A percentile compares a stretch with the other conserved stretches of the same genome.
phyloP scores from a whole-genome alignment of 129 eudicot genomes.

The Heracleum sosnowskyi region DNA sequence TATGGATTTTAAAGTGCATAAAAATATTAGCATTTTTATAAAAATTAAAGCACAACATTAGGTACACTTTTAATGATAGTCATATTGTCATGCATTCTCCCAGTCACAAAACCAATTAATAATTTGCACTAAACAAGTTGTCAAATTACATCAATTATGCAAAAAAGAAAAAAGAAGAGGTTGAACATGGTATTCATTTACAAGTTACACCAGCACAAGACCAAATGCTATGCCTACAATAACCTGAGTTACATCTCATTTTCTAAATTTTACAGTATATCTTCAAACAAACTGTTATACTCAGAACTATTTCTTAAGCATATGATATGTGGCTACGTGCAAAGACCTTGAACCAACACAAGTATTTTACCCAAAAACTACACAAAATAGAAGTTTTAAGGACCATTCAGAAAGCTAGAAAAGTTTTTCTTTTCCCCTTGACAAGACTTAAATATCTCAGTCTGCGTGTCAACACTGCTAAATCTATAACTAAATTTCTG shows the following conservation, averaged over 20 bases:
- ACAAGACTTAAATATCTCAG: not conserved
- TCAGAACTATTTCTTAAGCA: not conserved
- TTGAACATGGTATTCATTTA: not conserved
- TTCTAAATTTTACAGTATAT: not conserved
- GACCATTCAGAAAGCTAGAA: not conserved
- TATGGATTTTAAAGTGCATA: too few species aligned
- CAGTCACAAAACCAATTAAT: too few species aligned
- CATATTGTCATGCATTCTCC: too few species aligned
- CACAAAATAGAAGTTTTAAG: not conserved
- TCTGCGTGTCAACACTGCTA: not conserved
- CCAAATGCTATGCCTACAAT: not conserved
- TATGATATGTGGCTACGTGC: not conserved
- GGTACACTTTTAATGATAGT: too few species aligned
- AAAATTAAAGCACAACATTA: too few species aligned
- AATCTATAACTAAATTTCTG: slow-evolving; percentile 19
- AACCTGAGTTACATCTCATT: not conserved
- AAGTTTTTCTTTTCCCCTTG: not conserved
- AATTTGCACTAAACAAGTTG: not conserved
- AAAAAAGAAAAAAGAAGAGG: not conserved
- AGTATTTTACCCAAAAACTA: not conserved
- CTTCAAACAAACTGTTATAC: not conserved
- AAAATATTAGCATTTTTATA: too few species aligned
- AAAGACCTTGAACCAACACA: too few species aligned
- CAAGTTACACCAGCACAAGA: not conserved
- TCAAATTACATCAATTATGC: not conserved